Evolutionary conservation across 1,139 yeast species (phyloP).

Genomic region (Pichia sp.): DNA sequence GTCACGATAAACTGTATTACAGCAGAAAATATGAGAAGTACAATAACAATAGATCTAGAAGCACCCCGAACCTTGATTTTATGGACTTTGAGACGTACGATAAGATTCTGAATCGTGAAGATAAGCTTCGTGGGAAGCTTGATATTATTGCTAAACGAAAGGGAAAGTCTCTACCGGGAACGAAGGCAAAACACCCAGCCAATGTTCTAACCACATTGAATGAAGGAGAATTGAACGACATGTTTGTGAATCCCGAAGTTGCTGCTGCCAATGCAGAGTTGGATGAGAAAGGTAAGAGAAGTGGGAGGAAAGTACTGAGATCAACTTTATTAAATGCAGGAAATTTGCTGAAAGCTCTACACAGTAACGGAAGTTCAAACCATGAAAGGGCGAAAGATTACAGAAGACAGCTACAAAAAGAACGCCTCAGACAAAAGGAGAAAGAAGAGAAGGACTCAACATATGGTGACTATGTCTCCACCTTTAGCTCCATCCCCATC

Average conservation of each 20-base stretch:
- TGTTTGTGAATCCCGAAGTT: too few relatives aligned
- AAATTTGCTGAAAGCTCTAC: slow-evolving; percentile 1
- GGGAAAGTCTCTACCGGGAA: slow-evolving; percentile 3
- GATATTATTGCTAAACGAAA: slow-evolving; percentile 27
- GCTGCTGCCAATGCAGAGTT: too few relatives aligned
- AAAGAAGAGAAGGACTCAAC: slow-evolving; percentile 1
- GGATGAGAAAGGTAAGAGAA: too few relatives aligned
- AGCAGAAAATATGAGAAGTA: slow-evolving; percentile 22
- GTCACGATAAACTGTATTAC: slow-evolving; percentile 22
- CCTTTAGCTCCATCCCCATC: slow-evolving; percentile 13
- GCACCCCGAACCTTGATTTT: slow-evolving; percentile 8
- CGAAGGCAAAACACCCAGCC: neutral
- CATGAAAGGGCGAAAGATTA: too few relatives aligned
- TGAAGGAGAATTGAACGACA: slow-evolving; percentile 18
- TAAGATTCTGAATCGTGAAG: slow-evolving; percentile 28
- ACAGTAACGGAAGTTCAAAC: neutral
- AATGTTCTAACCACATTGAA: slow-evolving; percentile 15
- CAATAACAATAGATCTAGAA: neutral
- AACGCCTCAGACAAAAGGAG: neutral
- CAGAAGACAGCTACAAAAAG: too few relatives aligned
- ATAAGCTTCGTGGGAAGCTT: slow-evolving; percentile 26
- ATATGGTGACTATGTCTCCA: slow-evolving; percentile 7
- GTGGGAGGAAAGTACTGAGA: too few relatives aligned
- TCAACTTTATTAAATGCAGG: too few relatives aligned
- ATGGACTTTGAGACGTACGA: slow-evolving; percentile 35